Conservation (phyloP, 2,329 filamentous ascomycete genomes). For the Diaporthe ilicicola region DNA sequence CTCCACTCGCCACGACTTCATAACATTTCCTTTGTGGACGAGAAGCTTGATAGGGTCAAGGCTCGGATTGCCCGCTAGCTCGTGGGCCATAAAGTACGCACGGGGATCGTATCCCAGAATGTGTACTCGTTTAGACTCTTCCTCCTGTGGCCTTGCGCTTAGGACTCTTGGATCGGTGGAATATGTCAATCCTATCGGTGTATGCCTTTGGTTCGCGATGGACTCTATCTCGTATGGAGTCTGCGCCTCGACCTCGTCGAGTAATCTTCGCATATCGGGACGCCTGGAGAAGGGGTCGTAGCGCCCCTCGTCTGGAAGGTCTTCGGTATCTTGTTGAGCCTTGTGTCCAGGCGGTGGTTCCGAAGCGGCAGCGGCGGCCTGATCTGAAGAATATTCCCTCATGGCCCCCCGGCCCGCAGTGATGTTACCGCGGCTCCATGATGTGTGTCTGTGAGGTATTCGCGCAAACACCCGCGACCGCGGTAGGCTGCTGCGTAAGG, state of each 20-base stretch:
- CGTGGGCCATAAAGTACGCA: conserved; percentile 41
- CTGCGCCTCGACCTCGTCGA: conserved; percentile 30
- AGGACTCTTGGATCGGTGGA: conserved; percentile 13
- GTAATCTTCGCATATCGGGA: conserved; percentile 7
- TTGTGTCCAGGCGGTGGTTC: conserved; percentile 30
- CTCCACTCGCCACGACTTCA: conserved; percentile 39
- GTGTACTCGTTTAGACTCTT: conserved; percentile 25
- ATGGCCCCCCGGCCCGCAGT: conserved; percentile 52
- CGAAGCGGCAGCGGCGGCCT: conserved; percentile 23
- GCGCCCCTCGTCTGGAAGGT: conserved; percentile 19
- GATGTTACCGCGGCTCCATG: conserved; percentile 51
- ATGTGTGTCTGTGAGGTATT: conserved; percentile 48
- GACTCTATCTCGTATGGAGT: conserved; percentile 3
- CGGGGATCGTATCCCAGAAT: conserved; percentile 30
- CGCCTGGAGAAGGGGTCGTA: conserved; percentile 28
- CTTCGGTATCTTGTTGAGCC: conserved; percentile 7
- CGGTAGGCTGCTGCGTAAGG: conserved; percentile 47
- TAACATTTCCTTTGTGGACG: conserved; percentile 34
- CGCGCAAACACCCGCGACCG: conserved; percentile 52
- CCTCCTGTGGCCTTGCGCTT: background rate
- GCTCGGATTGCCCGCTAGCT: conserved; percentile 39
- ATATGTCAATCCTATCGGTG: conserved; percentile 25
- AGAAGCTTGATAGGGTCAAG: conserved; percentile 43
- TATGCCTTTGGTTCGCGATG: background rate
- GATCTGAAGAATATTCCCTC: conserved; percentile 32